Evolutionary conservation across 75 land plant species (phyloP).

Genomic region (Sequoia sempervirens): DNA sequence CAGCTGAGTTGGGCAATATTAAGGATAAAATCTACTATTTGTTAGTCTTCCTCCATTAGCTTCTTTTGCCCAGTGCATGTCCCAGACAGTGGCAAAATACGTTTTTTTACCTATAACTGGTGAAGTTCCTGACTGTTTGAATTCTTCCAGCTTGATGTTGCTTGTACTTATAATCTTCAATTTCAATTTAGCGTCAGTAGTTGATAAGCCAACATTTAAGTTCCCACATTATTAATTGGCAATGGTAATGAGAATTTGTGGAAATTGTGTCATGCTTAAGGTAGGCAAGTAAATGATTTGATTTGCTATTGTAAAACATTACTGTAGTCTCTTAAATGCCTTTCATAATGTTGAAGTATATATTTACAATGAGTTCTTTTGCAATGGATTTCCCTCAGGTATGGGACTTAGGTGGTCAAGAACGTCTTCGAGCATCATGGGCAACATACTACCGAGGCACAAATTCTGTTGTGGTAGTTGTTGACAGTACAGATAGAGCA

Average conservation of each 20-base stretch:
- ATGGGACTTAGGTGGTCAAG: constrained; percentile 99
- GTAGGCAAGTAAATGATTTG: neutral
- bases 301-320: neutral
- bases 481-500: constrained; percentile 95
- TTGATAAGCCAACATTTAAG: neutral
- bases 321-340: neutral
- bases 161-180: neutral
- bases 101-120: neutral
- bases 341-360: neutral
- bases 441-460: constrained; percentile 94
- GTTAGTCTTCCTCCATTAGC: neutral
- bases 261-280: neutral
- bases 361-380: constrained; percentile 2
- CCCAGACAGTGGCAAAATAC: neutral
- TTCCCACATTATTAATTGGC: neutral
- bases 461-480: constrained; percentile 83
- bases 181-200: neutral
- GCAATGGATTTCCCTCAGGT: constrained; percentile 40
- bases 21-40: neutral
- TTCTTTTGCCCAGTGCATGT: neutral
- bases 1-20: neutral
- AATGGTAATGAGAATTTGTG: neutral
- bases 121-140: neutral
- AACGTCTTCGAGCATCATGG: constrained; percentile 88
- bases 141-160: neutral